Base-by-base conservation (phyloP, 2,329 filamentous ascomycete genomes). In the Pseudogymnoascus sp. region DNA sequence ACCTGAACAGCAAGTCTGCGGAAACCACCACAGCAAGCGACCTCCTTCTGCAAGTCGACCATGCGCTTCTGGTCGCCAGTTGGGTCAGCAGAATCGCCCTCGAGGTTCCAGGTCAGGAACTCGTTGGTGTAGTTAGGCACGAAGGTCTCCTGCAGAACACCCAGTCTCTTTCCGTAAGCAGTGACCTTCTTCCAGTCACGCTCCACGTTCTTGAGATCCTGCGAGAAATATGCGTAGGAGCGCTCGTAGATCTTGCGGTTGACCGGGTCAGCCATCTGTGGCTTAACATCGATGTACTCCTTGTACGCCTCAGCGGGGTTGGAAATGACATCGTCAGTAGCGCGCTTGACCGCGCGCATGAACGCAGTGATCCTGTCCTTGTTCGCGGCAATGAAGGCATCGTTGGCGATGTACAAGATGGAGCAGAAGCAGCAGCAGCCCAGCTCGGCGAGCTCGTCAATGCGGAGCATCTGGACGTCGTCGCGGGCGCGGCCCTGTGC, bases 391-490 rank as follows among this genome's bases (percentile, higher is more conserved):
- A 91, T 74, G 76, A 92, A 92, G 7, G 71, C 71, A 69, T 91
- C 87, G 74, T 92, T 91, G 69, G 66, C 71, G 66, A 92, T 92
- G 79, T 92, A 91, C 41, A 92, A 79, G 73, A 92, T 89, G 29
- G 85, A 85, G 76, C 89, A 92, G 83, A 92, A 92, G 80, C 89
- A 92, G 82, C 89, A 92, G 78, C 89, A 92, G 59, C 89, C 89
- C 2, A 91, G 79, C 73, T 91, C 87, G 35, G 89, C 89, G 29
- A 92, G 85, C 77, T 91, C 83, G 72, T 92, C 89, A 70, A 92
- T 92, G 69, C 89, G 85, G 16, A 92, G 83, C 88, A 92, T 91
- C 75, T 90, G 85, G 6, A 91, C 89, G 66, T 91, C 88, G 12
- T 78, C 76, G 72, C 81, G 82, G 64, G 84, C 81, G 1, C 87